Evolutionary conservation across 2,329 filamentous ascomycete species (phyloP).

Genomic region (Penicillium rolfsii): DNA sequence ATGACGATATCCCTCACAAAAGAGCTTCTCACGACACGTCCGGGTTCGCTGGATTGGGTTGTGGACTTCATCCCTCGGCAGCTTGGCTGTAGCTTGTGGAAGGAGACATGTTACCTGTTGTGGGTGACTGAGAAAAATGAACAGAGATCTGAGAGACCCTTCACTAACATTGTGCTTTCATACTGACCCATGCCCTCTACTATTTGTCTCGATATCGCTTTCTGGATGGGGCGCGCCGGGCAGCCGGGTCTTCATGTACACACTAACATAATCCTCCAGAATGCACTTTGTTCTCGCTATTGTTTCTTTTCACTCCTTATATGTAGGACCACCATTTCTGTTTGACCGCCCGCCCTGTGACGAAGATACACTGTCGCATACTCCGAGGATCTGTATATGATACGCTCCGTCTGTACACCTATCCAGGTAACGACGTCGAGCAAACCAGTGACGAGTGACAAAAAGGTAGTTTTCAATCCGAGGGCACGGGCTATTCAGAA

Average conservation of each 20-base stretch:
- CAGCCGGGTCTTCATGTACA: conserved; percentile 9
- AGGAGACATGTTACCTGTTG: conserved; percentile 38
- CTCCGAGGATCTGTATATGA: conserved; percentile 33
- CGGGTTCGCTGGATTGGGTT: conserved; percentile 20
- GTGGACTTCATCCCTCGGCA: conserved; percentile 44
- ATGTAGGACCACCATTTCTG: not conserved
- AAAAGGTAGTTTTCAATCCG: conserved; percentile 51
- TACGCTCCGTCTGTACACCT: conserved; percentile 38
- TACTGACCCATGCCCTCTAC: not conserved
- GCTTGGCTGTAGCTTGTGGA: conserved; percentile 35
- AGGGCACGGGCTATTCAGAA: conserved; percentile 10
- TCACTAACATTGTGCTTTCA: not conserved
- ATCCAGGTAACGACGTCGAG: conserved; percentile 39
- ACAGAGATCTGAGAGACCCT: conserved; percentile 53
- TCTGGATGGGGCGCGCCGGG: not conserved
- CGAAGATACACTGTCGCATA: conserved; percentile 32
- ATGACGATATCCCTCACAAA: conserved; percentile 44
- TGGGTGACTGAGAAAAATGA: conserved; percentile 50
- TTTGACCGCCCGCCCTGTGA: conserved; percentile 29
- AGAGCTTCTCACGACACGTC: conserved; percentile 47
- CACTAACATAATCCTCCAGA: conserved; percentile 6
- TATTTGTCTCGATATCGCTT: not conserved
- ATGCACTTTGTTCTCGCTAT: not conserved
- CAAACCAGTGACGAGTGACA: conserved; percentile 44
- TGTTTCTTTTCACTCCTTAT: too few species aligned